Evolutionary conservation across 2,329 filamentous ascomycete species (phyloP).

Genomic region (Aureobasidium lini): DNA sequence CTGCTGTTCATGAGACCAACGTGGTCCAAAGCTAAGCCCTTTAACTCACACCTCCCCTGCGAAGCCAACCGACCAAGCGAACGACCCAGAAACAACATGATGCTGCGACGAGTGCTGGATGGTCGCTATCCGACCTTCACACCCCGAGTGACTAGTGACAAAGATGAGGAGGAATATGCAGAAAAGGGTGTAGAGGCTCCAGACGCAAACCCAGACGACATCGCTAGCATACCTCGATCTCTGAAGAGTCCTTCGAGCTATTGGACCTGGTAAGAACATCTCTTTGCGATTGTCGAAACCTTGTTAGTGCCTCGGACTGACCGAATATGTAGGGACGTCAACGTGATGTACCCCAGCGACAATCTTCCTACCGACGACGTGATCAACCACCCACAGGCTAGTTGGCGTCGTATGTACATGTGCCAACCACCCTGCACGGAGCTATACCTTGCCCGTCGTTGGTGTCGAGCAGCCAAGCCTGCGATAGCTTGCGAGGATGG

Average conservation of each 20-base stretch:
- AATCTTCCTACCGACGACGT: constrained; percentile 15
- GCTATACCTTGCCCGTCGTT: constrained; percentile 25
- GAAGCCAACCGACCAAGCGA: constrained; percentile 20
- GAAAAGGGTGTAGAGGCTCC: constrained; percentile 1
- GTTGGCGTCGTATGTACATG: constrained; percentile 30
- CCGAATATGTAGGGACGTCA: constrained; percentile 19
- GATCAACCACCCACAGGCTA: constrained; percentile 25
- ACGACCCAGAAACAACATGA: constrained; percentile 29
- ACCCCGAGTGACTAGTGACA: constrained; percentile 23
- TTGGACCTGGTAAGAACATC: constrained; percentile 23
- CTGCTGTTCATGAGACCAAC: constrained; percentile 30
- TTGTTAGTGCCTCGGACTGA: not conserved
- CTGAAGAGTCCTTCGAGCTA: constrained; percentile 17
- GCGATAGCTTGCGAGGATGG: constrained; percentile 23
- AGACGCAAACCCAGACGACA: not conserved
- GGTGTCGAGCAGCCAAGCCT: constrained; percentile 22
- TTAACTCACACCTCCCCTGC: constrained; percentile 16
- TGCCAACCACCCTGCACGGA: constrained; percentile 27
- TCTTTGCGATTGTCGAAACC: not conserved
- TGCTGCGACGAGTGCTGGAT: constrained; percentile 27
- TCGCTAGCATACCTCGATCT: not conserved
- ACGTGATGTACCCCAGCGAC: constrained; percentile 25
- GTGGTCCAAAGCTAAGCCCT: constrained; percentile 22
- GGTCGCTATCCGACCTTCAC: constrained; percentile 29
- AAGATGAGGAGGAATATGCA: constrained; percentile 12